Evolutionary conservation across 1,284 basidiomycete species (phyloP).

Genomic region (Meira miltonrushii): DNA sequence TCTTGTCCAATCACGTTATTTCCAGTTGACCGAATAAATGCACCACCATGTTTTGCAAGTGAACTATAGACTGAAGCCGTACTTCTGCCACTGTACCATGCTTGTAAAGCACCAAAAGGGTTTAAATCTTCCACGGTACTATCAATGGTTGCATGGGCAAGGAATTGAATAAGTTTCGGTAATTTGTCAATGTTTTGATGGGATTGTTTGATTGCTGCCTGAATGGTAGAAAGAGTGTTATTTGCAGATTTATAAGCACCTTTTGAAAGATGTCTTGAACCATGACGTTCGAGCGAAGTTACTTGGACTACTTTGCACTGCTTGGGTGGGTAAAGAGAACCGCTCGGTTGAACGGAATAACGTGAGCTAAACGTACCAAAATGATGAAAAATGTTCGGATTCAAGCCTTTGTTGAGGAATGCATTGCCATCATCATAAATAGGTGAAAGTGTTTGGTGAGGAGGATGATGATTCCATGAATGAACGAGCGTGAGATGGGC

Average conservation of each 20-base stretch:
- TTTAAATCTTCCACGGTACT: conserved; percentile 7
- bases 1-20: conserved; percentile 12
- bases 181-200: not conserved
- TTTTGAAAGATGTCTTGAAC: conserved; percentile 15
- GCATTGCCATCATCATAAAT: conserved; percentile 7
- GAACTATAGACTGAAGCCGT: conserved; percentile 13
- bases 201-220: conserved; percentile 5
- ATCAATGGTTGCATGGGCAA: conserved; percentile 9
- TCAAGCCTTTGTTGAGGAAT: conserved; percentile 13
- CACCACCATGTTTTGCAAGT: not conserved
- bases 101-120: conserved; percentile 23
- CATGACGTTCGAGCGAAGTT: conserved; percentile 21
- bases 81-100: conserved; percentile 18
- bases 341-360: conserved; percentile 10
- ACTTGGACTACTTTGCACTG: conserved; percentile 14
- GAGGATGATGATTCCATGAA: no score
- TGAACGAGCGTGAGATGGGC: no score
- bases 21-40: conserved; percentile 18
- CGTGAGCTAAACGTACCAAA: conserved; percentile 18
- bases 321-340: conserved; percentile 4
- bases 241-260: conserved; percentile 13
- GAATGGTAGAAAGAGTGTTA: conserved; percentile 13
- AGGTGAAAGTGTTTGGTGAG: no score
- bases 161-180: conserved; percentile 14
- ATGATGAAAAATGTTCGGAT: conserved; percentile 14